Percentiles rank a stretch among this genome's conserved stretches.
Evolutionary conservation across 345 rosid genomes (phyloP).

Genomic region (Melastoma malabathricum): DNA sequence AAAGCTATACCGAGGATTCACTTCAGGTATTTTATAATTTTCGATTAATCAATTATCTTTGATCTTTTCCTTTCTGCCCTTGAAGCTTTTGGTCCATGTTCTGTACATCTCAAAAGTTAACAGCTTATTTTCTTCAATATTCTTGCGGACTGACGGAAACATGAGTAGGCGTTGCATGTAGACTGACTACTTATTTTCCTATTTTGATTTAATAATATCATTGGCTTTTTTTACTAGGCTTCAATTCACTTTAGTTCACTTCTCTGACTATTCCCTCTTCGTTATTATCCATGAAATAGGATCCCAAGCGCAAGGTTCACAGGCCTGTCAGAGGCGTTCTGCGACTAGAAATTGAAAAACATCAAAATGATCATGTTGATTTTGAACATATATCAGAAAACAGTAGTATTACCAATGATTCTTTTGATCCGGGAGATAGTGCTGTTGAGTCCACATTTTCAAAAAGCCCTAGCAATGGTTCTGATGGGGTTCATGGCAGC

Average conservation of each 20-base stretch:
- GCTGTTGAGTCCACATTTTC: slow-evolving; percentile 34
- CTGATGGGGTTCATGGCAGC: slow-evolving; percentile 49
- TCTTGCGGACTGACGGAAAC: too few species aligned
- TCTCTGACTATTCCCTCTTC: background rate
- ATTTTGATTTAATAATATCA: too few species aligned
- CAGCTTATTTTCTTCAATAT: too few species aligned
- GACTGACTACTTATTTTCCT: too few species aligned
- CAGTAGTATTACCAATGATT: slow-evolving; percentile 81
- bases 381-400: slow-evolving; percentile 71
- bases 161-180: too few species aligned
- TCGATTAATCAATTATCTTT: background rate
- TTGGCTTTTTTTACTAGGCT: too few species aligned
- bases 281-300: slow-evolving; percentile 31
- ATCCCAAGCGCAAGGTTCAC: slow-evolving; percentile 85
- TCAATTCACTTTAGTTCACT: too few species aligned
- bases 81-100: too few species aligned
- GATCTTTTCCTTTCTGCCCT: too few species aligned
- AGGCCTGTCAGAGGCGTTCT: slow-evolving; percentile 90
- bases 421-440: slow-evolving; percentile 55
- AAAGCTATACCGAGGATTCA: slow-evolving; percentile 85
- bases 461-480: slow-evolving; percentile 60
- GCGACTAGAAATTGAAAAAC: slow-evolving; percentile 90
- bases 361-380: slow-evolving; percentile 52
- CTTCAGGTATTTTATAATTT: slow-evolving; percentile 50
- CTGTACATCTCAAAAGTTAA: too few species aligned